Base-by-base conservation (phyloP, 768 basidiomycete species). In the Naematelia aurantialba region DNA sequence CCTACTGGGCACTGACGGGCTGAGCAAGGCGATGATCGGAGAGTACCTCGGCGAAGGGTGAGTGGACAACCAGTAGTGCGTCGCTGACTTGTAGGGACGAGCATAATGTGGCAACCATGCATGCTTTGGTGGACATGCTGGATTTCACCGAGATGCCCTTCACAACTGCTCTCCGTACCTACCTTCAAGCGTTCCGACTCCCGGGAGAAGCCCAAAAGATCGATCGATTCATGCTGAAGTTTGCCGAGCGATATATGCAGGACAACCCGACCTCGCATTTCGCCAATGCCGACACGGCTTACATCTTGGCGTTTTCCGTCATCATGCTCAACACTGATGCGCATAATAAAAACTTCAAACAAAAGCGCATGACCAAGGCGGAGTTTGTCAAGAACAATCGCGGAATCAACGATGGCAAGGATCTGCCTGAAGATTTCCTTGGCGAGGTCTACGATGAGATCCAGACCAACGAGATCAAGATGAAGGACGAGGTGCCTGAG, bases 121-220 rank as follows among this genome's bases (percentile, higher is more conserved):
- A 99, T 78, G 89, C 91, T 25, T 98, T 98, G 69, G 91, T 98
- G 57, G 92, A 98, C 75, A 78, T 85, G 69, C 82, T 99, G 72
- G 90, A 98, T 62, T 90, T 99, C 78, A 84, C 82, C 45, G 85
- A 86, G 59, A 78, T 85, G 55, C 80, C 83, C 17, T 99, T 99
- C 73, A 86, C 93, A 44, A 89, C 93, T 68, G 92, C 96, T 1
- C 80, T 99, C 42, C 85, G 96, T 21, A 72, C 85, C 58, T 97
- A 96, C 79, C 79, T 99, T 25, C 96, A 99, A 76, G 84, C 91
- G 2, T 98, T 98, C 83, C 89, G 96, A 49, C 83, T 99, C 19
- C 96, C 96, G 5, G 96, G 96, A 45, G 96, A 99, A 78, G 81
- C 91, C 0, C 96, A 99, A 77, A 98, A 98, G 79, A 98, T 99